A percentile compares a stretch with the other conserved stretches of the same genome.
Evolutionary conservation across 2,329 filamentous ascomycete genomes (phyloP).

Genomic region (Pseudocercospora cruenta): DNA sequence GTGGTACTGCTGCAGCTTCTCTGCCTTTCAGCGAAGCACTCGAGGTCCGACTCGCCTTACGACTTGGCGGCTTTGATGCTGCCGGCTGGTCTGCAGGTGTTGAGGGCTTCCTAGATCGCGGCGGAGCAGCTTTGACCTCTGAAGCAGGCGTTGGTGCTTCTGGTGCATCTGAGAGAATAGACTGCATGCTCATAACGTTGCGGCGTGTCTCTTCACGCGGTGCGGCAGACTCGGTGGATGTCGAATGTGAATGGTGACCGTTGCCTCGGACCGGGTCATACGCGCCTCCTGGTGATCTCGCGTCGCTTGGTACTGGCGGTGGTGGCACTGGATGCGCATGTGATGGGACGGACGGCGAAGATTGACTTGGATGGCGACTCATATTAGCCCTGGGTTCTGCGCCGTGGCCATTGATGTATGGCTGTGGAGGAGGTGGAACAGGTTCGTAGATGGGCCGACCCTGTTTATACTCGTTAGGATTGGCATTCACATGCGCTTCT

Average conservation of each 20-base stretch:
- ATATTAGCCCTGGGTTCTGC: conserved; percentile 24
- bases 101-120: conserved; percentile 13
- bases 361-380: conserved; percentile 32
- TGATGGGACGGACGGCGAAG: conserved; percentile 28
- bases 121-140: conserved; percentile 8
- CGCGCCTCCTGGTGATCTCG: conserved; percentile 41
- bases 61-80: conserved; percentile 25
- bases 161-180: conserved; percentile 63
- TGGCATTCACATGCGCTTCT: background rate
- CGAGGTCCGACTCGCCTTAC: conserved; percentile 34
- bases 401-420: conserved; percentile 33
- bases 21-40: conserved; percentile 31
- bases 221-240: conserved; percentile 33
- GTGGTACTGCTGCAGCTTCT: conserved; percentile 12
- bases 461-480: conserved; percentile 19
- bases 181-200: conserved; percentile 85
- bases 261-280: conserved; percentile 35
- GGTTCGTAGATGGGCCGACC: conserved; percentile 28
- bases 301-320: conserved; percentile 36
- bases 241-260: conserved; percentile 31
- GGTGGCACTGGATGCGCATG: conserved; percentile 35
- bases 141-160: conserved; percentile 17
- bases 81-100: conserved; percentile 17
- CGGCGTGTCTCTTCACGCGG: conserved; percentile 78
- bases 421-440: conserved; percentile 22